These are phyloP conservation scores for Leishmania aethiopica DNA, from an alignment of 208 protist species.

Conservation along the genomic window DNA sequence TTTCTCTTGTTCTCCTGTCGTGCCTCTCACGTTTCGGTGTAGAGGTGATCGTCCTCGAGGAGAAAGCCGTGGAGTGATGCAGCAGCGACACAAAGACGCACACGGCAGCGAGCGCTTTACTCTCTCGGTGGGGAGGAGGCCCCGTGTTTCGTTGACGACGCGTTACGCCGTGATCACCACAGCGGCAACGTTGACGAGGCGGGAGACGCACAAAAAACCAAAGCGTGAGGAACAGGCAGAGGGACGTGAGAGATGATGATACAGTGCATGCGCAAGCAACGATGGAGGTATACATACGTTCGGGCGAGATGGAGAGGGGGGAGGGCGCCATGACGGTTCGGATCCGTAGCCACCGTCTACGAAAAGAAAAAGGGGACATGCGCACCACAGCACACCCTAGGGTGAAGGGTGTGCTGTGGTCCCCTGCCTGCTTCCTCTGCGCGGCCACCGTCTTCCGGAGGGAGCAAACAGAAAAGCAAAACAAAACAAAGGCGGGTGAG, in stretches of 20 bases:
- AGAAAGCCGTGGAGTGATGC: not conserved
- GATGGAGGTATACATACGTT: not conserved
- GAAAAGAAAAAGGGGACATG: too few species aligned
- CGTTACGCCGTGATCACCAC: not conserved
- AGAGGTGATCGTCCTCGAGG: not conserved
- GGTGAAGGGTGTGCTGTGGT: not conserved
- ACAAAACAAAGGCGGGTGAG: not conserved
- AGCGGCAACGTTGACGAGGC: not conserved
- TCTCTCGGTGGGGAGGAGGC: not conserved
- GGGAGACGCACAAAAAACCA: not conserved
- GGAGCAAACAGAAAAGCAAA: not conserved
- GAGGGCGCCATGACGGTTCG: not conserved
- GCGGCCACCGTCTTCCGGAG: not conserved
- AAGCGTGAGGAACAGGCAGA: not conserved
- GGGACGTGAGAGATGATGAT: conserved; percentile 2
- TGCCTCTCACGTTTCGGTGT: not conserved
- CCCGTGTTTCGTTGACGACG: too few species aligned
- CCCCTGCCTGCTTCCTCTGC: not conserved
- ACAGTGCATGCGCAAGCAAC: not conserved
- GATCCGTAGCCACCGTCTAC: not conserved
- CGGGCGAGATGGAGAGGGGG: not conserved
- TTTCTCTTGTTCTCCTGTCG: not conserved
- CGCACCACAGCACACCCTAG: not conserved
- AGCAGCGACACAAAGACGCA: not conserved
- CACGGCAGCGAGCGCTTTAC: not conserved